Evolutionary conservation across 192 early-diverging fungal genomes (phyloP), one percentile per base, ranked within the genome.

Genomic region (Blastocladiella britannica): DNA sequence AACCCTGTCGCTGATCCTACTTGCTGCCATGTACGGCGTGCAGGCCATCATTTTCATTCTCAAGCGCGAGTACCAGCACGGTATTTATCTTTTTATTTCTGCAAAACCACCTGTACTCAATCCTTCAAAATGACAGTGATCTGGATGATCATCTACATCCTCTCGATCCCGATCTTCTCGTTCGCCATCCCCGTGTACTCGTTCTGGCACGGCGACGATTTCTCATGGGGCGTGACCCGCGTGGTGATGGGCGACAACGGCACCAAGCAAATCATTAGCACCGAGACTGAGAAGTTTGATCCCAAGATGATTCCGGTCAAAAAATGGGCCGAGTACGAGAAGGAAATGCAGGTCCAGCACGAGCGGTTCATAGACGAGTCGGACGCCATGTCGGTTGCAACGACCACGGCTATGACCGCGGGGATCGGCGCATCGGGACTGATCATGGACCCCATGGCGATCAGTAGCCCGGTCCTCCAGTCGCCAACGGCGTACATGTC

Each of bases 121-220:
- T 51, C 3, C 20, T 23, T 26, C n/a, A n/a, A n/a, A n/a, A n/a
- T n/a, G n/a, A n/a, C n/a, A n/a, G n/a, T 47, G 15, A 47, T 47
- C 1, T 84, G 84, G 84, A 86, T 86, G 84, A 62, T 82, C 30
- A 82, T 86, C 52, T 96, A 96, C 66, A 72, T 96, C 18, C 64
- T 93, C 1, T 87, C 86, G 5, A 85, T 90, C 51, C 91, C 93
- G 7, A 64, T 95, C n/a, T 97, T 87, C 63, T 86, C 83, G 15
- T 87, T 88, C 61, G 84, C 86, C 64, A 80, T 96, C 51, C 93
- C 93, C 0, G 62, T 96, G 43, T 97, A 97, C 62, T 77, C 91
- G 1, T 94, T 97, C 80, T 93, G 89, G 92, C 89, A 96, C 71
- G 89, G 93, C 78, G 92, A 96, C 61, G 92, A 96, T 63, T 97